Evolutionary conservation across 495 filamentous ascomycete genomes (phyloP), one percentile per base, ranked within the genome.

Genomic region (Terfezia boudieri): DNA sequence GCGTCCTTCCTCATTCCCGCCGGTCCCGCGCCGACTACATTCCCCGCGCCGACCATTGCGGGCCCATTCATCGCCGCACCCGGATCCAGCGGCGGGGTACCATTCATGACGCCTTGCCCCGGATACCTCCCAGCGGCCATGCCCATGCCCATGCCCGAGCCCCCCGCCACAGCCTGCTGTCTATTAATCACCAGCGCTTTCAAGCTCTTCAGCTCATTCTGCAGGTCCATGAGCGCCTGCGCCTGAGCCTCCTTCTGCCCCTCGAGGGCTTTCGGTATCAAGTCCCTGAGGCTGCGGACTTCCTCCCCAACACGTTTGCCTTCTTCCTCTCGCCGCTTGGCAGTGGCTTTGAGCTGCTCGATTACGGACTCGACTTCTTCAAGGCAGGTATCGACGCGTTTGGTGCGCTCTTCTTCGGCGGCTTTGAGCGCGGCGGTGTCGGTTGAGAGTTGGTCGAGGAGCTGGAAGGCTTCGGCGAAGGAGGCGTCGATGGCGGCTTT

Each of bases 401-500:
- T 80, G 22, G 86, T 92, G 14, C 90, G 82, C 51, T 80, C 76
- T 60, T 82, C 73, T 71, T 99, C 90, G 4, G 87, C 78, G 6
- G 75, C 74, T 66, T 95, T 95, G 35, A 99, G 74, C 8, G 78
- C 74, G 51, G 84, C 78, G 0, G 92, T 96, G 67, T 99, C 92
- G 57, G 84, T 82, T 8, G 80, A 75, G 1, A 99, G 76, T 62
- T 94, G 90, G 53, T 96, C 90, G 32, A 99, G 81, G 41, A 95
- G 73, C 17, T 81, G 73, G 67, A 96, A 96, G 9, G 89, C 87
- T 60, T 83, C 82, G 26, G 85, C 79, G 67, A 99, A 96, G 43
- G 86, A 79, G 55, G 82, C 86, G 66, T 96, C 88, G 43, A 99
- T 89, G 49, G 77, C 73, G 48, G 83, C 74, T 70, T 95, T 99